phyloP scores from a whole-genome alignment of 108 stramenopile genomes.

The Bacterosira constricta region DNA sequence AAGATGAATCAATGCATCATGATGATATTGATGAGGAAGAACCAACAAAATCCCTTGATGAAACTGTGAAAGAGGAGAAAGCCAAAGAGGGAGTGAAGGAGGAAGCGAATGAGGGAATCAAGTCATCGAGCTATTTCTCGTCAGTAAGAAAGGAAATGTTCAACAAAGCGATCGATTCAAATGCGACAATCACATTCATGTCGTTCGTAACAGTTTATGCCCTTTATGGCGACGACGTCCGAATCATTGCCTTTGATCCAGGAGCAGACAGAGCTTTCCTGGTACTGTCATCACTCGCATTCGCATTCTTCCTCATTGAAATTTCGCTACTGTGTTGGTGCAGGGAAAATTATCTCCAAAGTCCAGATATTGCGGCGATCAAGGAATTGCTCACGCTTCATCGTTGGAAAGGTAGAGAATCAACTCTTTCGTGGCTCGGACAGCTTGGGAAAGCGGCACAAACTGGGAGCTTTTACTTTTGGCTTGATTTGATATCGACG shows the following conservation, averaged over 20 bases:
- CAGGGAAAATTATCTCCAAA: slow-evolving; percentile 35
- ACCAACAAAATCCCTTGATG: slow-evolving; percentile 16
- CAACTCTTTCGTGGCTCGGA: slow-evolving; percentile 18
- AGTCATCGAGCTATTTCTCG: too few species aligned
- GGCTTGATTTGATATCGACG: slow-evolving; percentile 73
- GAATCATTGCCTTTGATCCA: slow-evolving; percentile 31
- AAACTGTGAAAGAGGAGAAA: neutral
- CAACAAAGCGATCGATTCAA: slow-evolving; percentile 36
- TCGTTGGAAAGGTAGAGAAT: slow-evolving; percentile 6
- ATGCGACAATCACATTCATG: slow-evolving; percentile 45
- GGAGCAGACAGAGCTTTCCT: slow-evolving; percentile 51
- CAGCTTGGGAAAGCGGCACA: slow-evolving; percentile 37
- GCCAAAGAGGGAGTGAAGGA: neutral
- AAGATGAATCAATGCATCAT: neutral
- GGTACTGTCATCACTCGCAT: slow-evolving; percentile 49
- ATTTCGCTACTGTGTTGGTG: slow-evolving; percentile 56
- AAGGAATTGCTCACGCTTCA: slow-evolving; percentile 20
- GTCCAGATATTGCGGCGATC: slow-evolving; percentile 25
- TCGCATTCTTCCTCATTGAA: slow-evolving; percentile 59
- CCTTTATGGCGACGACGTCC: slow-evolving; percentile 60
- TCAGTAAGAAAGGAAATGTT: neutral
- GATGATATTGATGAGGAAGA: slow-evolving; percentile 6
- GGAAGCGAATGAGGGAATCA: neutral
- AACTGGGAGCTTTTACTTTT: slow-evolving; percentile 75
- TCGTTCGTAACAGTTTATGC: slow-evolving; percentile 60